Conservation (phyloP, 805 yeast genomes). For the Wickerhamiella alocasiicola region DNA sequence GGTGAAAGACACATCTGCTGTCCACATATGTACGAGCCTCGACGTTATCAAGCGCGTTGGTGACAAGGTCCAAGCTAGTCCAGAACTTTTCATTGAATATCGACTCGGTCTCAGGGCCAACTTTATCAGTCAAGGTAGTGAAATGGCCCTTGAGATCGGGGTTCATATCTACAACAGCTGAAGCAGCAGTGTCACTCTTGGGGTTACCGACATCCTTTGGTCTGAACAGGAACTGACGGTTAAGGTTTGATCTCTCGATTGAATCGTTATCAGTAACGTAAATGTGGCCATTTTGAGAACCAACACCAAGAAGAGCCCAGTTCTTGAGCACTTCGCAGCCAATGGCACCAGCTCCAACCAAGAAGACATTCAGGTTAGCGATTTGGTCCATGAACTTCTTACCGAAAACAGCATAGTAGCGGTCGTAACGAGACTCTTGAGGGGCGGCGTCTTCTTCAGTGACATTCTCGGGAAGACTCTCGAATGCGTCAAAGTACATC, state of each 20-base stretch:
- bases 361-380: conserved; percentile 67
- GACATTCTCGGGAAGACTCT: conserved; percentile 51
- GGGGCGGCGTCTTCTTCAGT: conserved; percentile 64
- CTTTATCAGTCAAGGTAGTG: conserved; percentile 68
- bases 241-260: conserved; percentile 89
- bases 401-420: conserved; percentile 94
- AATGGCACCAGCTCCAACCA: conserved; percentile 98
- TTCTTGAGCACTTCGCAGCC: conserved; percentile 98
- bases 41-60: conserved; percentile 93
- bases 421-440: conserved; percentile 72
- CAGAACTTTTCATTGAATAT: conserved; percentile 79
- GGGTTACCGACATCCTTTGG: conserved; percentile 86
- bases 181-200: conserved; percentile 83
- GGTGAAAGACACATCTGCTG: conserved; percentile 87
- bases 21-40: conserved; percentile 98
- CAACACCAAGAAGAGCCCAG: conserved; percentile 96
- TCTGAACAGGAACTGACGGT: conserved; percentile 92
- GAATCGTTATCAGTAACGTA: conserved; percentile 85
- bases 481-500: conserved; percentile 87
- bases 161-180: conserved; percentile 75
- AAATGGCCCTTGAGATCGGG: conserved; percentile 71
- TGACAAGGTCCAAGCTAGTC: conserved; percentile 72
- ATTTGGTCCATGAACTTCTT: conserved; percentile 56
- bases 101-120: conserved; percentile 84
- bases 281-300: conserved; percentile 74